A percentile compares a stretch with the other conserved stretches of the same genome.
phyloP scores from a whole-genome alignment of 2,329 filamentous ascomycete species.

The Claviceps arundinis region DNA sequence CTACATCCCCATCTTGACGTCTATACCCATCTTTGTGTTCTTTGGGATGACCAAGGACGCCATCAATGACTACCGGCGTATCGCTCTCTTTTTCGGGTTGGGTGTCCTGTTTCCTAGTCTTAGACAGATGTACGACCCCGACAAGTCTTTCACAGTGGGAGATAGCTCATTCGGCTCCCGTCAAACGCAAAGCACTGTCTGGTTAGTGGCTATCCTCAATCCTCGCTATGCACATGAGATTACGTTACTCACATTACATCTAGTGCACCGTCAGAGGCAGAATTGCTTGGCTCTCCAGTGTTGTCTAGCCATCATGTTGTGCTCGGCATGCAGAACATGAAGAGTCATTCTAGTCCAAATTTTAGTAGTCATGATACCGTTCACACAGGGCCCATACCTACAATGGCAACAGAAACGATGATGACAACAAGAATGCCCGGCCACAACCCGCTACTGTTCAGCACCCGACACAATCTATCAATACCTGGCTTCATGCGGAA shows the following conservation, averaged over 20 bases:
- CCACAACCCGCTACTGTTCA: constrained; percentile 22
- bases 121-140: constrained; percentile 25
- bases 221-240: background rate
- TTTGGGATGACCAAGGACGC: constrained; percentile 44
- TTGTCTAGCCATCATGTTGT: constrained; percentile 10
- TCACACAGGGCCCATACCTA: background rate
- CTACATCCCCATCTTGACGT: constrained; percentile 35
- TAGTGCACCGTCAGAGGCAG: constrained; percentile 1
- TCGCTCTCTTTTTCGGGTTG: constrained; percentile 27
- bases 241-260: constrained; percentile 3
- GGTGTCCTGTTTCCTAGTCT: constrained; percentile 30
- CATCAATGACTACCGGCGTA: constrained; percentile 32
- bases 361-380: background rate
- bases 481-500: constrained; percentile 12
- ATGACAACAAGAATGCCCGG: background rate
- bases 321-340: constrained; percentile 3
- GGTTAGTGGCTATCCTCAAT: constrained; percentile 6
- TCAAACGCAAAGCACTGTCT: constrained; percentile 8
- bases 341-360: constrained; percentile 10
- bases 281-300: constrained; percentile 9
- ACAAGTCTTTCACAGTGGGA: constrained; percentile 11
- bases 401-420: background rate
- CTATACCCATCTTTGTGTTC: constrained; percentile 36
- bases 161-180: constrained; percentile 12
- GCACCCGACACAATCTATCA: constrained; percentile 17